These are phyloP conservation scores for Aspergillus sp. DNA, from an alignment of 2,329 filamentous ascomycete species.

Conservation along the genomic window DNA sequence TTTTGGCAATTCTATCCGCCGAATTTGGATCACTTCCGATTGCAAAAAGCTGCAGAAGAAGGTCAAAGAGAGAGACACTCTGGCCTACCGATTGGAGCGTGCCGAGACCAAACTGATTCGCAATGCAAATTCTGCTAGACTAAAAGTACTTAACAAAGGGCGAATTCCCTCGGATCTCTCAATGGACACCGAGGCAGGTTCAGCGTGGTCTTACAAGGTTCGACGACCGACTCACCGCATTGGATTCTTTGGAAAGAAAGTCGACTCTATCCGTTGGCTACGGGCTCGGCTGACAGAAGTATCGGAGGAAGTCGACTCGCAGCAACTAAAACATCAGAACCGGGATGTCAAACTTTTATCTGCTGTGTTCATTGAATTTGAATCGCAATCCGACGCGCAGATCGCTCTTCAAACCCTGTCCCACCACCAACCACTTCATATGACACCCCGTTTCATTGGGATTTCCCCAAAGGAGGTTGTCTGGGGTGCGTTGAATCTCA, in stretches of 20 bases:
- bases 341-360: slow-evolving; percentile 63
- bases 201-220: slow-evolving; percentile 27
- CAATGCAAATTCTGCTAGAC: slow-evolving; percentile 64
- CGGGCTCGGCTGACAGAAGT: slow-evolving; percentile 68
- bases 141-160: slow-evolving; percentile 51
- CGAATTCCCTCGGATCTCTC: slow-evolving; percentile 15
- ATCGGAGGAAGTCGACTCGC: slow-evolving; percentile 62
- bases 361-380: slow-evolving; percentile 87
- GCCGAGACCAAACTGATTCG: slow-evolving; percentile 86
- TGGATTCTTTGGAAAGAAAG: slow-evolving; percentile 72
- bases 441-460: slow-evolving; percentile 82
- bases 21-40: slow-evolving; percentile 78
- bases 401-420: slow-evolving; percentile 78
- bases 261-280: slow-evolving; percentile 86
- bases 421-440: slow-evolving; percentile 79
- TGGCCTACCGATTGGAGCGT: slow-evolving; percentile 72
- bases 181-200: slow-evolving; percentile 24
- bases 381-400: slow-evolving; percentile 75
- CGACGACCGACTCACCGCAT: slow-evolving; percentile 69
- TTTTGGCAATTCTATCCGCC: slow-evolving; percentile 75
- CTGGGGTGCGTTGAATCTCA: slow-evolving; percentile 76
- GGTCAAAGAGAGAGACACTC: slow-evolving; percentile 73
- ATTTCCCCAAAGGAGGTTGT: slow-evolving; percentile 80
- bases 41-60: slow-evolving; percentile 70
- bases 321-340: slow-evolving; percentile 60